Evolutionary conservation across 306 rosid species (phyloP), one percentile per base, ranked within the genome.

Genomic region (Malus orientalis): DNA sequence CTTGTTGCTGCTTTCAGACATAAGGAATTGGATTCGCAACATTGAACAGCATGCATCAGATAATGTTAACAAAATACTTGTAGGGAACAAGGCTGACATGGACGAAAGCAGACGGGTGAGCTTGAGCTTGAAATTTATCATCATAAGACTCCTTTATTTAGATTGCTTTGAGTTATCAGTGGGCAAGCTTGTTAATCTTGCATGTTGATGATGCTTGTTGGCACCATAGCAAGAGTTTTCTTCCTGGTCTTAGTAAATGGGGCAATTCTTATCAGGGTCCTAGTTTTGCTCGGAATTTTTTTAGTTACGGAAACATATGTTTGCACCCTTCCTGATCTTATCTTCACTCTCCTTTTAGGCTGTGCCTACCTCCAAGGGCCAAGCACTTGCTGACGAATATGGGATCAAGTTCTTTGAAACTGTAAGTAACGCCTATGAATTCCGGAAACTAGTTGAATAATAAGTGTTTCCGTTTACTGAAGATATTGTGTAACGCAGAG

Each of bases 31-130:
- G 98, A 95, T 92, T 83, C 93, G 90, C 74, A 95, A 89, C 88
- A 95, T 95, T 38, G 98, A 92, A 85, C 98, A 95, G 64, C 97
- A 92, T 86, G 97, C 98, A 78, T 92, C 97, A 18, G 97, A 95
- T 84, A 92, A 90, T 66, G 93, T 95, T 29, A 95, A 90, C 90
- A 95, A 90, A 85, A 87, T 95, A 79, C 84, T 95, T 75, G 98
- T 95, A 60, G 98, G 98, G 54, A 95, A 95, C 91, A 95, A 95
- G 87, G 97, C 97, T 16, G 98, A 95, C 85, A 90, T 92, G 98
- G 96, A 89, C 58, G 97, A 92, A 81, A 90, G 96, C 83, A 92
- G 87, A 89, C 88, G 97, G 96, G 98, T 92, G 85, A 49, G 96
- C 55, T 33, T 62, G 61, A 30, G 2, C 70, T 25, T 45, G 6